Evolutionary conservation across 805 yeast species (phyloP), one percentile per base, ranked within the genome.

Genomic region (Spathaspora sp.): DNA sequence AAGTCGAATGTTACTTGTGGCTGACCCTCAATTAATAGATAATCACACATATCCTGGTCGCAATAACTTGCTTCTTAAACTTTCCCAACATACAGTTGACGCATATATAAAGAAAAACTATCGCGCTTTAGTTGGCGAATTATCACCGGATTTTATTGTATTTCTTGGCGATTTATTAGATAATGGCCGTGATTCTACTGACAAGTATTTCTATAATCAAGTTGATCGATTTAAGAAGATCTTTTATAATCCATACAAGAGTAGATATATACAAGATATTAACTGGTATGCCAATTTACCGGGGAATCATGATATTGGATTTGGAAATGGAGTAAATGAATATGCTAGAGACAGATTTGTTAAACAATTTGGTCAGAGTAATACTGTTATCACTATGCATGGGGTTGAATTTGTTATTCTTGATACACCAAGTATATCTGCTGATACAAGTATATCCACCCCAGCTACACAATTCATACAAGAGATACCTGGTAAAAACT

Each of bases 291-390:
- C 63, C 14, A 68, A 70, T 51, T 57, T 72, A 1, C 96, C 97
- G 0, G 99, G 99, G 1, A 94, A 94, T 62, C 99, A 94, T 66
- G 99, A 94, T 65, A 89, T 96, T 54, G 99, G 99, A 0, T 90
- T 86, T 68, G 97, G 93, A 9, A 83, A 87, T 58, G 53, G 57
- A 5, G 83, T 94, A 12, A 76, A 82, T 18, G 71, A 79, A 23
- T 53, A 57, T 29, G 60, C 68, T 42, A 55, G 72, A 31, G 55
- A 56, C 1, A 60, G 78, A 31, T 75, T 71, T 51, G 47, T 45
- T 12, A 49, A 57, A 9, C 53, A 56, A 20, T 75, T 74, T 57
- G 79, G 77, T 11, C 45, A 52, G 4, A 63, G 68, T 6, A 74
- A 75, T 57, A 40, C 47, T 2, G 49, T 66, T 4, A 55, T 49